These are phyloP conservation scores for Cyclocybe aegerita DNA, from an alignment of 768 basidiomycete genomes.

Conservation along the genomic window DNA sequence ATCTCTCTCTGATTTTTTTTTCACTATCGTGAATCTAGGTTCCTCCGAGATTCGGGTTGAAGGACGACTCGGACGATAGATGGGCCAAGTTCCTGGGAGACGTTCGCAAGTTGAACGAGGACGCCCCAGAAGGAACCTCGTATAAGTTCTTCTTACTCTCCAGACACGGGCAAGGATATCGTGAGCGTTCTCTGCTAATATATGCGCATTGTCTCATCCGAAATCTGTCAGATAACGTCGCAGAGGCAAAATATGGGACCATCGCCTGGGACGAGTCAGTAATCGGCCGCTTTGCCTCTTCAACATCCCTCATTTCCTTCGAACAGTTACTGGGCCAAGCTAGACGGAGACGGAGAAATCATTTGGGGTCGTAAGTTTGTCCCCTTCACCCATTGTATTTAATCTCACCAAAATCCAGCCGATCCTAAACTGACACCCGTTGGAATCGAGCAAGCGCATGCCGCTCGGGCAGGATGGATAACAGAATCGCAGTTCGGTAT, in stretches of 20 bases:
- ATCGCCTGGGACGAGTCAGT: slow-evolving; percentile 62
- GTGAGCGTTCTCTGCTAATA: slow-evolving; percentile 38
- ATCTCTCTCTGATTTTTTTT: background rate
- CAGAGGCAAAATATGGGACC: slow-evolving; percentile 54
- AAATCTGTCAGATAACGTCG: slow-evolving; percentile 59
- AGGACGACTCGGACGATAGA: slow-evolving; percentile 13
- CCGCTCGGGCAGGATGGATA: slow-evolving; percentile 46
- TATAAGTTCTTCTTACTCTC: slow-evolving; percentile 70
- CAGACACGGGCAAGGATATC: slow-evolving; percentile 74
- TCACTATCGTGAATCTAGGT: slow-evolving; percentile 8
- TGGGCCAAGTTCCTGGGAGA: slow-evolving; percentile 20
- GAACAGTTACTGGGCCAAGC: slow-evolving; percentile 60
- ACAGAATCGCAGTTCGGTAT: slow-evolving; percentile 42
- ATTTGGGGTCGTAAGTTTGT: slow-evolving; percentile 69
- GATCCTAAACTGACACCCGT: slow-evolving; percentile 63
- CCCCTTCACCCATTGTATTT: background rate
- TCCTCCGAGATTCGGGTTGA: slow-evolving; percentile 20
- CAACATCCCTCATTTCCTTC: background rate
- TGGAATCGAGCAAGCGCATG: slow-evolving; percentile 56
- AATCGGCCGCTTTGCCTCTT: background rate
- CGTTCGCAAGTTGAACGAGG: slow-evolving; percentile 47
- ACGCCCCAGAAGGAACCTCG: slow-evolving; percentile 31
- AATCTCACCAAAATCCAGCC: slow-evolving; percentile 33
- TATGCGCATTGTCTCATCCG: background rate
- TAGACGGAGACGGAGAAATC: slow-evolving; percentile 63